These are phyloP conservation scores for Colletotrichum australisinense DNA, from an alignment of 2,329 filamentous ascomycete genomes.

Conservation along the genomic window DNA sequence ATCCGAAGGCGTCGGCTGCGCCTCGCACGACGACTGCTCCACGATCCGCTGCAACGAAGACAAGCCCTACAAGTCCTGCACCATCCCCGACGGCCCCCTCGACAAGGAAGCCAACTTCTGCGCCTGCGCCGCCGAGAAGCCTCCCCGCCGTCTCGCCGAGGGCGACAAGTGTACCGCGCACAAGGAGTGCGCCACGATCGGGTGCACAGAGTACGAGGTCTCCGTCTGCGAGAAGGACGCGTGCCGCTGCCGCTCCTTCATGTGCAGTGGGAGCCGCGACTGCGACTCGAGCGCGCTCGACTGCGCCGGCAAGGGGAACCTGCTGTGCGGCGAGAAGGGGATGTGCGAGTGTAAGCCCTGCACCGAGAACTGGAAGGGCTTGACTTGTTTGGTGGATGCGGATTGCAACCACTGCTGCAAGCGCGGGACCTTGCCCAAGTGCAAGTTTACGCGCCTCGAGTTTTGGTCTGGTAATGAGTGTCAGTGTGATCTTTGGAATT, in stretches of 20 bases:
- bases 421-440: not conserved
- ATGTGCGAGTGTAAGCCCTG: not conserved
- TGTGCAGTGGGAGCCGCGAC: not conserved
- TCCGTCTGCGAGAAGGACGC: not conserved
- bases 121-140: not conserved
- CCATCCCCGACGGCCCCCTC: not conserved
- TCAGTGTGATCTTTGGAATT: not conserved
- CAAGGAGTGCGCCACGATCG: conserved; percentile 5
- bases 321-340: not conserved
- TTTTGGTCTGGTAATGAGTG: conserved; percentile 3
- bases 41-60: conserved; percentile 5
- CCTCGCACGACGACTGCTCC: not conserved
- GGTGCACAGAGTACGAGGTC: not conserved
- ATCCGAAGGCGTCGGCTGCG: conserved; percentile 3
- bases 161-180: not conserved
- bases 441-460: not conserved
- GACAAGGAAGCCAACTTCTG: not conserved
- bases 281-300: not conserved
- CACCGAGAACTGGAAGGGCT: not conserved
- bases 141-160: not conserved
- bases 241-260: not conserved
- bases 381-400: not conserved
- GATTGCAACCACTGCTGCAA: conserved; percentile 13
- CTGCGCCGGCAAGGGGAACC: not conserved
- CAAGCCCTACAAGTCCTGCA: conserved; percentile 15